Evolutionary conservation across 176 grass and related monocot genomes (phyloP), one percentile per base, ranked within the genome.

Genomic region (Carex parvula): DNA sequence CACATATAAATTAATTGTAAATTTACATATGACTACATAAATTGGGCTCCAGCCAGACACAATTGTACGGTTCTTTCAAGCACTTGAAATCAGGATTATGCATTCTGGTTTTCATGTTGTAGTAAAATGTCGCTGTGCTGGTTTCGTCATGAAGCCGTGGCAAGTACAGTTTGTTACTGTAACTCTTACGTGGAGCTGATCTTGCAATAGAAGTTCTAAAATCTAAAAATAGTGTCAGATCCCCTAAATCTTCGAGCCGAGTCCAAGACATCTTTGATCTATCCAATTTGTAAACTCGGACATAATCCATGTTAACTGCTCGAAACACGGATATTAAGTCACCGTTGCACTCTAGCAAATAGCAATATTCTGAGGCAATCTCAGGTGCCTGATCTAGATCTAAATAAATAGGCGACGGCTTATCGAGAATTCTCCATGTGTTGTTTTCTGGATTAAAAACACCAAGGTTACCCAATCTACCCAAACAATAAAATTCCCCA

Each of bases 401-500:
- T 41, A 58, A 14, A 85, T 59, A 69, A 55, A 87, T 44, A 3
- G 63, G 54, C 21, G 22, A 26, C 5, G 87, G 83, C 12, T 82
- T 89, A 12, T 85, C 39, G 63, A 89, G 83, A 53, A 89, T 9
- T 85, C 83, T 81, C 83, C 87, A 89, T 41, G 76, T 82, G 3
- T 74, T 32, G 1, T 85, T 80, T 17, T 22, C 3, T 30, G 87
- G 64, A 54, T 89, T 89, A 63, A 89, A 89, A 1, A 89, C 87
- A 12, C 83, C 83, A 63, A 89, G 83, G 15, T 85, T 80, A 11
- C 83, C 87, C 3, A 42, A 65, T 39, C 17, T 87, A 16, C 60
- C 85, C 11, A 87, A 46, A 18, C 76, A 87, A n/a, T 87, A 81
- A 60, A 87, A 87, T 6, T 87, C 85, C 15, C n/a, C 77, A 2